Base-by-base conservation (phyloP, 441 rosid species). In the Erodium trifolium region DNA sequence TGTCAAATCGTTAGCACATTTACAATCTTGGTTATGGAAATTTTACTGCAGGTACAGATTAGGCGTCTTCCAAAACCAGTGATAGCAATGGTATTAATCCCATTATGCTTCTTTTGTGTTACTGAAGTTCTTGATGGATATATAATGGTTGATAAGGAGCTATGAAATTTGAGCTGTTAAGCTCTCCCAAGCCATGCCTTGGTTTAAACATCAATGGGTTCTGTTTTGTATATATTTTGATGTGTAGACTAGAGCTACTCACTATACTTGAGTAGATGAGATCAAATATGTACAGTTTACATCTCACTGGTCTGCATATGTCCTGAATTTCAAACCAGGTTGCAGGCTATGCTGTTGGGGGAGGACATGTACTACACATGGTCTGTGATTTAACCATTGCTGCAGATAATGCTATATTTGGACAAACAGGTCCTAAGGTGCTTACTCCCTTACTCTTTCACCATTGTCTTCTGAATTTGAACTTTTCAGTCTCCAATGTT, bases 371-470 rank as follows among this genome's bases (percentile, higher is more conserved):
- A 14, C 70, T 93, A 76, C 98, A 93, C 73, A 89, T 93, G 98
- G 93, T 93, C 62, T 91, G 98, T 27, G 98, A 93, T 82, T 85
- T 93, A 37, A 91, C 97, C n/a, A 88, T 93, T 76, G 94, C 98
- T 63, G 96, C 94, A 31, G 96, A 91, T 72, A 91, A 89, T 77
- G 93, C 97, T 63, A 70, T 88, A 27, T 93, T 89, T 67, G 98
- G 98, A 70, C 98, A 93, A 84, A 93, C 96, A 63, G 98, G 98
- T 72, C 93, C 98, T 12, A 93, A 93, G 96, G 96, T 93, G 72
- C 65, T 73, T 62, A 23, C 29, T 29, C 9, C 31, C n/a, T 7
- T 17, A 47, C 13, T 27, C 13, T 19, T 5, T 8, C 0, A 41
- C 45, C 19, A 59, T 59, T 59, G 34, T 59, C 18, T 47, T 23